Percentiles rank a stretch among this genome's conserved stretches.
Evolutionary conservation across 129 eudicot genomes (phyloP).

Genomic region (Heracleum sosnowskyi): DNA sequence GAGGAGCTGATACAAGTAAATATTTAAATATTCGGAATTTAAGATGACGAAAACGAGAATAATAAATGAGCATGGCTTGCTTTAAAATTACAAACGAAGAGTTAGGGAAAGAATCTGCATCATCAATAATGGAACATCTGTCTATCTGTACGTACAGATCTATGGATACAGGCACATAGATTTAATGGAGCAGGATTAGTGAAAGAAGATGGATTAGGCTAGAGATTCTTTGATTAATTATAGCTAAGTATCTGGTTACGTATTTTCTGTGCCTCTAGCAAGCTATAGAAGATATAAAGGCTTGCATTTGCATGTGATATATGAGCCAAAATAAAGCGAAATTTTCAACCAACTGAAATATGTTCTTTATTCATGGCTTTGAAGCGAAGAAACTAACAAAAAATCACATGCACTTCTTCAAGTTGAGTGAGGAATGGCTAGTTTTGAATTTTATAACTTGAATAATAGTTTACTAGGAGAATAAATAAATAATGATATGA

Average conservation of each 20-base stretch:
- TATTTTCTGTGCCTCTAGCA: background rate
- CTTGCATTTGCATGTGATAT: slow-evolving; percentile 2
- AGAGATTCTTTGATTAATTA: background rate
- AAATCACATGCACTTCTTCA: background rate
- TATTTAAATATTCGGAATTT: background rate
- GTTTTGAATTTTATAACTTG: no score
- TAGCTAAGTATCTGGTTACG: background rate
- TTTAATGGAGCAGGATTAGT: background rate
- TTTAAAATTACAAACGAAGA: background rate
- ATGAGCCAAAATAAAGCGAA: background rate
- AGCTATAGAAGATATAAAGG: background rate
- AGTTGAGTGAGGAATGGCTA: no score
- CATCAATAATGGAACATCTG: background rate
- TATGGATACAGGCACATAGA: background rate
- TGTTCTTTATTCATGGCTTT: slow-evolving; percentile 1
- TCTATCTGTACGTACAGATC: background rate
- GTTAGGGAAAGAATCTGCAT: background rate
- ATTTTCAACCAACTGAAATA: background rate
- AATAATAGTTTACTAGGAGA: no score
- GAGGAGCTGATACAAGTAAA: no score
- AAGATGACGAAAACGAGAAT: background rate
- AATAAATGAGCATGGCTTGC: slow-evolving; percentile 1
- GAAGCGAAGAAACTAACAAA: background rate
- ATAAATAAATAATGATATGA: no score
- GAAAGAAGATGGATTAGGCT: background rate